Evolutionary conservation across 2,329 filamentous ascomycete species (phyloP).

Genomic region (Dryadomyces quercivorus): DNA sequence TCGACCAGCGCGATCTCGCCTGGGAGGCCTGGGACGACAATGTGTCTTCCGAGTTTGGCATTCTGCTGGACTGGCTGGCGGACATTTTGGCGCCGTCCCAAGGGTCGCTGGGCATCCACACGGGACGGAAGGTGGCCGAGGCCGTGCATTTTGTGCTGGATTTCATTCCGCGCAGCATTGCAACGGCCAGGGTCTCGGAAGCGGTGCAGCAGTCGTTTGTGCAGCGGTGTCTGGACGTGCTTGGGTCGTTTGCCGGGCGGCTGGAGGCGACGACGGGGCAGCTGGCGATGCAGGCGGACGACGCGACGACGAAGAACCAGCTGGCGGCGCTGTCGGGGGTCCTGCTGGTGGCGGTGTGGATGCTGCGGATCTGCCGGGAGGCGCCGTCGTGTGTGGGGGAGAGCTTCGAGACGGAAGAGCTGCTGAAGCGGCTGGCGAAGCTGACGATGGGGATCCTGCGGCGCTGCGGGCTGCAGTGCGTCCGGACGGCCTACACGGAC

Average conservation of each 20-base stretch:
- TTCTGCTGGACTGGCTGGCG: conserved; percentile 45
- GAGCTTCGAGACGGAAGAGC: conserved; percentile 33
- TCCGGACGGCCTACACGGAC: conserved; percentile 34
- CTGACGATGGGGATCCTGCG: conserved; percentile 28
- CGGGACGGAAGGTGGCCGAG: conserved; percentile 14
- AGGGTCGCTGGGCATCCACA: background rate
- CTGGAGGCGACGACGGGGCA: conserved; percentile 10
- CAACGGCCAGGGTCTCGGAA: conserved; percentile 22
- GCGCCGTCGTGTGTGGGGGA: conserved; percentile 19
- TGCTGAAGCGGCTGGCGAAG: conserved; percentile 30
- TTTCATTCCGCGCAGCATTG: conserved; percentile 33
- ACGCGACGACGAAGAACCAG: conserved; percentile 13
- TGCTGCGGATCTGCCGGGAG: conserved; percentile 31
- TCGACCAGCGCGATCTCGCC: conserved; percentile 35
- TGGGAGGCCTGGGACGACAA: conserved; percentile 47
- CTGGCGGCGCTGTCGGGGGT: conserved; percentile 20
- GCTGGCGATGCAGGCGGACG: background rate
- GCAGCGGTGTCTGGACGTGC: conserved; percentile 29
- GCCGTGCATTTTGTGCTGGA: conserved; percentile 32
- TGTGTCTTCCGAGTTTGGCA: conserved; percentile 48
- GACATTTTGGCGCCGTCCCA: conserved; percentile 2
- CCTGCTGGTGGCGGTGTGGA: conserved; percentile 24
- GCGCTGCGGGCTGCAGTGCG: conserved; percentile 25
- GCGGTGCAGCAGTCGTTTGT: conserved; percentile 28
- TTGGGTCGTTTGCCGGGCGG: conserved; percentile 27